phyloP scores from a whole-genome alignment of 139 green algal species.

The Chlamydomonas sp. region DNA sequence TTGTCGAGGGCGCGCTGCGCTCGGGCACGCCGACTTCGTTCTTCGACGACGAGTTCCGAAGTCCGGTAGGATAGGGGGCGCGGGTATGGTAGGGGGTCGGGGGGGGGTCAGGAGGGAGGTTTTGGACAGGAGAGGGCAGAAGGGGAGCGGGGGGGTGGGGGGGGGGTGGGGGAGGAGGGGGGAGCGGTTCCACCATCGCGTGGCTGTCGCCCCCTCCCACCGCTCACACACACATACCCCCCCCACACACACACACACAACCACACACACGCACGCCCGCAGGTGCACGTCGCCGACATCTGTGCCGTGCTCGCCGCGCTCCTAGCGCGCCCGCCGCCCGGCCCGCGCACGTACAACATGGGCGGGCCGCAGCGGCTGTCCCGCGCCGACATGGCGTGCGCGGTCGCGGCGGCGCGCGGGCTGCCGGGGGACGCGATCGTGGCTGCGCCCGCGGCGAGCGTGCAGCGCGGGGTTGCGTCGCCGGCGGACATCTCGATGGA shows the following conservation, averaged over 20 bases:
- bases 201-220: neutral
- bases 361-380: slow-evolving; percentile 13
- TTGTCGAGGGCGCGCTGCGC: neutral
- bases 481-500: slow-evolving; percentile 16
- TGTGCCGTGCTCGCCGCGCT: neutral
- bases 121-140: too few species aligned
- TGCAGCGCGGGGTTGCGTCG: slow-evolving; percentile 11
- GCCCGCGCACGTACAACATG: slow-evolving; percentile 13
- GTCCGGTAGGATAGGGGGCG: neutral
- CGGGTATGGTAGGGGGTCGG: neutral
- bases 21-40: neutral
- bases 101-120: too few species aligned
- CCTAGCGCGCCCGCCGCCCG: neutral
- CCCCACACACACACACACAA: too few species aligned
- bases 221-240: too few species aligned
- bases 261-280: too few species aligned
- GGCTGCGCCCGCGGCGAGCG: neutral
- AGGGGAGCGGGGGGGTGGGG: too few species aligned
- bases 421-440: neutral
- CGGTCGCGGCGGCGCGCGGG: neutral
- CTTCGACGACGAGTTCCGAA: slow-evolving; percentile 11
- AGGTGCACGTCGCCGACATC: slow-evolving; percentile 14
- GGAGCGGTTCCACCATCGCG: neutral
- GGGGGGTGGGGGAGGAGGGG: too few species aligned
- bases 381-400: slow-evolving; percentile 12